Percentiles rank a stretch among this genome's conserved stretches.
phyloP scores from a whole-genome alignment of 1,284 basidiomycete species.

The Pisolithus thermaeus region DNA sequence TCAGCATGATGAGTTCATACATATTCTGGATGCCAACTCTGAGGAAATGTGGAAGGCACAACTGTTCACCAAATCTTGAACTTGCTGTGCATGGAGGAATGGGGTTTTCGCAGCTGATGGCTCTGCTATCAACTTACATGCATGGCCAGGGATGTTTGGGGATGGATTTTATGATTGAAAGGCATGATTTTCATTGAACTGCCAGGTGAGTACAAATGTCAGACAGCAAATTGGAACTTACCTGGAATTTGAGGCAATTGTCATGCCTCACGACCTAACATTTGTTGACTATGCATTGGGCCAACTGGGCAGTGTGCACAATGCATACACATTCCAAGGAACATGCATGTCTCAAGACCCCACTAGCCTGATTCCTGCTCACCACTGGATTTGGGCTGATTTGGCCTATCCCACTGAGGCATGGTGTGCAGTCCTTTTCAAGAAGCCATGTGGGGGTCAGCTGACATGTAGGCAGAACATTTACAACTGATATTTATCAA shows the following conservation, averaged over 20 bases:
- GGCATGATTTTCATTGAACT: not conserved
- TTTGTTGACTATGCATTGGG: slow-evolving; percentile 1
- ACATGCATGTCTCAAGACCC: not conserved
- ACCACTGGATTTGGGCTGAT: slow-evolving; percentile 2
- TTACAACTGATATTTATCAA: slow-evolving; percentile 2
- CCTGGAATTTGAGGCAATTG: not conserved
- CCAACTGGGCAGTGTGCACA: not conserved
- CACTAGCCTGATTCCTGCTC: not conserved
- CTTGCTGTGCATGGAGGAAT: too few species aligned
- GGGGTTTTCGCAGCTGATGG: not conserved
- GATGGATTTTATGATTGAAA: not conserved
- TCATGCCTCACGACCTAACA: not conserved
- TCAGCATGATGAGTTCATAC: too few species aligned
- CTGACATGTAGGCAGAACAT: not conserved
- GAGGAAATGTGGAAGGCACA: too few species aligned
- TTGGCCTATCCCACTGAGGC: not conserved
- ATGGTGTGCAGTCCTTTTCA: slow-evolving; percentile 5
- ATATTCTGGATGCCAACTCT: too few species aligned
- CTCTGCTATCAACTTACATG: not conserved
- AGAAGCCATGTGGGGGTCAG: not conserved
- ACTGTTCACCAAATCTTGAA: too few species aligned
- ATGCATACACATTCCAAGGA: slow-evolving; percentile 1
- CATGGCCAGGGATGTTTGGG: not conserved
- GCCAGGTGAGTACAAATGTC: not conserved
- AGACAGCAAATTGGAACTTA: not conserved